Percentiles rank a stretch among this genome's conserved stretches.
These are phyloP conservation scores for Fusarium begoniae DNA, from an alignment of 2,329 filamentous ascomycete species.

Conservation along the genomic window DNA sequence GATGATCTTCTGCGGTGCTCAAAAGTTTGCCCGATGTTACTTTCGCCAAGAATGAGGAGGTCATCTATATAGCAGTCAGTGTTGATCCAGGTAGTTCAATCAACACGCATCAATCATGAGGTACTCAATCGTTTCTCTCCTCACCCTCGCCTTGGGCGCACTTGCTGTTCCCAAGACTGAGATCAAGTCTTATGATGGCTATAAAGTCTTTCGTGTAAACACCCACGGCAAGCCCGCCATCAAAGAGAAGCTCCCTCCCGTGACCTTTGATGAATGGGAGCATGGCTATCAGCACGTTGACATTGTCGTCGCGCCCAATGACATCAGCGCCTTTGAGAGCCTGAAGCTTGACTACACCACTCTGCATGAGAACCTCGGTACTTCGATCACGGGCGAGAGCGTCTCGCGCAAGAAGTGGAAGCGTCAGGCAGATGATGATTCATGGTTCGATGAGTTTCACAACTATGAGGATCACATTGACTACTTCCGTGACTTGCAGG, in stretches of 20 bases:
- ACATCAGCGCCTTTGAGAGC: conserved; percentile 42
- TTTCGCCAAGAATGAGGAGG: background rate
- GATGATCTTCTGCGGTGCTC: conserved; percentile 6
- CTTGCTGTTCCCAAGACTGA: conserved; percentile 27
- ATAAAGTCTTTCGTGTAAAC: conserved; percentile 55
- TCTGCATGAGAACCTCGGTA: conserved; percentile 45
- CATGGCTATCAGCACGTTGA: conserved; percentile 41
- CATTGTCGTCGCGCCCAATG: conserved; percentile 44
- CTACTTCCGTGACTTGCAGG: conserved; percentile 55
- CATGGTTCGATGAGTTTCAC: conserved; percentile 62
- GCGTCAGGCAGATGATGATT: conserved; percentile 42
- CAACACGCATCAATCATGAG: conserved; percentile 22
- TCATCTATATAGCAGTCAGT: conserved; percentile 4
- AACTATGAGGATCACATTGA: conserved; percentile 59
- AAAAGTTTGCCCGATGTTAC: conserved; percentile 11
- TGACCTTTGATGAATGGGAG: conserved; percentile 39
- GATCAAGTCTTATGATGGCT: conserved; percentile 44
- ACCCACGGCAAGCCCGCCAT: conserved; percentile 53
- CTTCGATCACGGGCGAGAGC: conserved; percentile 44
- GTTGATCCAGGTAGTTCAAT: background rate
- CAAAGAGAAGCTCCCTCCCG: conserved; percentile 44
- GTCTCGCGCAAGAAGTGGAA: conserved; percentile 28
- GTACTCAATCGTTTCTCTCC: conserved; percentile 27
- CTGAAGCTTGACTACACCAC: conserved; percentile 45
- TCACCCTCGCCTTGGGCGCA: conserved; percentile 28